These are phyloP conservation scores for Sclerospora graminicola DNA, from an alignment of 352 stramenopile genomes.

Conservation along the genomic window DNA sequence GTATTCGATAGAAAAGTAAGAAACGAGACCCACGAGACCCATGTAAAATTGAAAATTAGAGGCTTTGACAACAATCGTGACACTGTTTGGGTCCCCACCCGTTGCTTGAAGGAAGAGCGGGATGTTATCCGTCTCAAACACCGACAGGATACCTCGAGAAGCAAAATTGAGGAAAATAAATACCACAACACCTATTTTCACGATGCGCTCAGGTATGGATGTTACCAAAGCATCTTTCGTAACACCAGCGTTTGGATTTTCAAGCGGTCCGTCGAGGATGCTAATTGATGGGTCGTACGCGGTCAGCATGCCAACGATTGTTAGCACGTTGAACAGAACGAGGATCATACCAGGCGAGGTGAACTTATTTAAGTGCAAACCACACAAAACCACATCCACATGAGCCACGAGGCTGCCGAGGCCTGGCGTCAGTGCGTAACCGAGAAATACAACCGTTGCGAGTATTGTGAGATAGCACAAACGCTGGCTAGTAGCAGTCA, in stretches of 20 bases:
- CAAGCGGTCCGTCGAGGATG: slow-evolving; percentile 46
- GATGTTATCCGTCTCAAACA: slow-evolving; percentile 83
- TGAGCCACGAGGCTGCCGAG: slow-evolving; percentile 58
- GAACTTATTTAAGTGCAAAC: slow-evolving; percentile 70
- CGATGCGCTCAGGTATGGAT: slow-evolving; percentile 47
- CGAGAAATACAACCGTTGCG: slow-evolving; percentile 63
- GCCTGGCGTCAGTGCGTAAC: slow-evolving; percentile 61
- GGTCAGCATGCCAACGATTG: slow-evolving; percentile 55
- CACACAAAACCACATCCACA: slow-evolving; percentile 40
- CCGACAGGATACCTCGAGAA: slow-evolving; percentile 60
- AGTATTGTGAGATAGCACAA: slow-evolving; percentile 69
- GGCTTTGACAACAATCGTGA: slow-evolving; percentile 42
- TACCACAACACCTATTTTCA: slow-evolving; percentile 59
- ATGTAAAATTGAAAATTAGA: slow-evolving; percentile 82
- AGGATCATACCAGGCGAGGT: slow-evolving; percentile 59
- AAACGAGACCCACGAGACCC: slow-evolving; percentile 54
- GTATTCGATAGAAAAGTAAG: slow-evolving; percentile 73
- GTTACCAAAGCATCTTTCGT: slow-evolving; percentile 38
- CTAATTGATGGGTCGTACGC: slow-evolving; percentile 41
- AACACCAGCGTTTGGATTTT: slow-evolving; percentile 28
- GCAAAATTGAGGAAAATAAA: slow-evolving; percentile 81
- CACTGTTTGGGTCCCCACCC: slow-evolving; percentile 40
- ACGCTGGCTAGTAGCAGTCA: slow-evolving; percentile 63
- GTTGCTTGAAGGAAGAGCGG: slow-evolving; percentile 64
- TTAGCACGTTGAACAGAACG: slow-evolving; percentile 45